phyloP scores from a whole-genome alignment of 1,139 yeast genomes.

The Geotrichum cucujoidarum region DNA sequence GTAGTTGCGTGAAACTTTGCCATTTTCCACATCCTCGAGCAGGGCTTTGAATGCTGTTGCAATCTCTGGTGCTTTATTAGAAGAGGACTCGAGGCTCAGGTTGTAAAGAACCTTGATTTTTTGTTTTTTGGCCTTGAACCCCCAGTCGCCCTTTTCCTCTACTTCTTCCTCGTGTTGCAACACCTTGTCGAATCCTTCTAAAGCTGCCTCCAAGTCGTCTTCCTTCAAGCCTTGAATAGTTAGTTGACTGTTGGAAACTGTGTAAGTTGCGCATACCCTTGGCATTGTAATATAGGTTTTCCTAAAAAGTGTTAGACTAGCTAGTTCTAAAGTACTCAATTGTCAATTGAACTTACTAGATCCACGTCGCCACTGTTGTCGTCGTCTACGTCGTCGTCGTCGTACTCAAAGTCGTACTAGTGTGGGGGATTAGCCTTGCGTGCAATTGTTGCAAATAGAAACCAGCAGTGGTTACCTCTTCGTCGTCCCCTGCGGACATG shows the following conservation, averaged over 20 bases:
- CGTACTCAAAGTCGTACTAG: conserved; percentile 60
- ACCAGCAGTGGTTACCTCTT: conserved; percentile 33
- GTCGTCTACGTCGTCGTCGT: conserved; percentile 46
- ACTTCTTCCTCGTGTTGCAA: conserved; percentile 31
- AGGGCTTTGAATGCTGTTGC: conserved; percentile 35
- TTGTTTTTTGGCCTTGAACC: conserved; percentile 64
- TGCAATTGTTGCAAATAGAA: conserved; percentile 16
- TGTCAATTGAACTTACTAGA: conserved; percentile 22
- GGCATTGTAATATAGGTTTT: conserved; percentile 57
- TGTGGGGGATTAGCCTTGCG: too few species aligned
- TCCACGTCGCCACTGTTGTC: conserved; percentile 34
- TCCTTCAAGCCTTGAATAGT: conserved; percentile 56
- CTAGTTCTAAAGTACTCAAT: not conserved
- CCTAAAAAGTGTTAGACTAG: conserved; percentile 32
- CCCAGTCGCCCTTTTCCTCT: conserved; percentile 26
- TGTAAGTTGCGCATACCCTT: conserved; percentile 41
- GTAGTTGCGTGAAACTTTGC: conserved; percentile 42
- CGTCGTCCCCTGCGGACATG: conserved; percentile 49
- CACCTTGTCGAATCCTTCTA: conserved; percentile 42
- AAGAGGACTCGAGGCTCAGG: conserved; percentile 22
- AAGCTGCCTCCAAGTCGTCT: conserved; percentile 49
- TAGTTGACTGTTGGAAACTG: too few species aligned
- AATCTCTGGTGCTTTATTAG: conserved; percentile 36
- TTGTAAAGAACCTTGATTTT: conserved; percentile 51
- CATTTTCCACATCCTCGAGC: conserved; percentile 32